These are phyloP conservation scores for Starmerella gropengiesseri DNA, from an alignment of 805 yeast genomes.

Conservation along the genomic window DNA sequence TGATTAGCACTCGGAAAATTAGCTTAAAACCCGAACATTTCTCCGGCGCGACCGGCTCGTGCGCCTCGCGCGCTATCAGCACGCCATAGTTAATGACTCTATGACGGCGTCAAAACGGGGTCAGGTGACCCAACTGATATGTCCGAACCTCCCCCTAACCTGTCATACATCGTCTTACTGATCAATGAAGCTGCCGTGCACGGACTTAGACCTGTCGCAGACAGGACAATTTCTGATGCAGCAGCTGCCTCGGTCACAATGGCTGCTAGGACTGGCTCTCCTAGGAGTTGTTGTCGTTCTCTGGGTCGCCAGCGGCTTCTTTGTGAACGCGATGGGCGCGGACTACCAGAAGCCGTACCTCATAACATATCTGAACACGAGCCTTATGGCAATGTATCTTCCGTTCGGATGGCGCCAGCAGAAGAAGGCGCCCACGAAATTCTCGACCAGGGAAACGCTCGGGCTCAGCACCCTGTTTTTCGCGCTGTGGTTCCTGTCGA, in stretches of 20 bases:
- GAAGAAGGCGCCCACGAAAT: slow-evolving; percentile 5
- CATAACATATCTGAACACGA: slow-evolving; percentile 84
- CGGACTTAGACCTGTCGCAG: neutral
- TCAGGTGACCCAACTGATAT: too few relatives aligned
- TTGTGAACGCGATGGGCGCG: slow-evolving; percentile 56
- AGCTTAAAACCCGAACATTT: too few relatives aligned
- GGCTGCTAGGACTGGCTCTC: slow-evolving; percentile 72
- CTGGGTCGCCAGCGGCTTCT: slow-evolving; percentile 86
- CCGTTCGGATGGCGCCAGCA: slow-evolving; percentile 39
- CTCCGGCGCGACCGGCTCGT: too few relatives aligned
- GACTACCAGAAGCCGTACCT: slow-evolving; percentile 80
- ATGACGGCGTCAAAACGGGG: too few relatives aligned
- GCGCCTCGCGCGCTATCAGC: too few relatives aligned
- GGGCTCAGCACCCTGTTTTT: slow-evolving; percentile 70
- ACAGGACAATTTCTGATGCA: neutral
- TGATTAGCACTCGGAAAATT: too few relatives aligned
- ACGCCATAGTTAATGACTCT: too few relatives aligned
- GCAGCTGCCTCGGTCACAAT: slow-evolving; percentile 28
- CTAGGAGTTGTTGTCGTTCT: slow-evolving; percentile 65
- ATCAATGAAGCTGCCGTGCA: too few relatives aligned
- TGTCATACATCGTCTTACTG: too few relatives aligned
- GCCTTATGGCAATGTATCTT: slow-evolving; percentile 69
- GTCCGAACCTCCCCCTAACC: too few relatives aligned
- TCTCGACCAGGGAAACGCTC: slow-evolving; percentile 47
- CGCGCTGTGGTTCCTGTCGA: slow-evolving; percentile 81